Evolutionary conservation across 257 asterid species (phyloP).

Genomic region (Petunia secreta): DNA sequence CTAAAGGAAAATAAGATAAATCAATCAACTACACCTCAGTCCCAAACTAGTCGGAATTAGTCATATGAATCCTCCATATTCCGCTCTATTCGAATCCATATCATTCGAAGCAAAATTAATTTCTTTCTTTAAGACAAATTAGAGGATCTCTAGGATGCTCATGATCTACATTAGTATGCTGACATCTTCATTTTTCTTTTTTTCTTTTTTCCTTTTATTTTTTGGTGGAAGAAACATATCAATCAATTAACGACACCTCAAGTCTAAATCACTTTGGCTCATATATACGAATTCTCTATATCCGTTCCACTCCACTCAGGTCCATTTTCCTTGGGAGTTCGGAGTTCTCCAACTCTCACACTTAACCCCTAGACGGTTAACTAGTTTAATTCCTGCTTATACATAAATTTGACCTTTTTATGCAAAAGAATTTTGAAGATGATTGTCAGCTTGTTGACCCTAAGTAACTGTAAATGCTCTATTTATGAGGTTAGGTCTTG

Average conservation of each 20-base stretch:
- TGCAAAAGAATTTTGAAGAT: background rate
- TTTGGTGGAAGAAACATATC: background rate
- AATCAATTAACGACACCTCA: constrained; percentile 4
- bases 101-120: background rate
- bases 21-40: background rate
- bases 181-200: background rate
- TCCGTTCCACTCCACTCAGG: background rate
- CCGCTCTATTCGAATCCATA: background rate
- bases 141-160: background rate
- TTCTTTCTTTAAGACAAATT: background rate
- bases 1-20: constrained; percentile 12
- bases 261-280: background rate
- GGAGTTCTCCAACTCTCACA: background rate
- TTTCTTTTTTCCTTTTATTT: no score
- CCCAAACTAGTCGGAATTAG: background rate
- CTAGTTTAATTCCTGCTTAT: background rate
- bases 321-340: background rate
- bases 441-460: background rate
- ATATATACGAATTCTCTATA: background rate
- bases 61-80: background rate
- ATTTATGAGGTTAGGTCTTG: background rate
- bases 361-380: background rate
- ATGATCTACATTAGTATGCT: background rate
- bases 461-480: background rate
- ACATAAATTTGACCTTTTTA: background rate